phyloP scores from a whole-genome alignment of 23 red algal species.

The Cyanidium caldarium region DNA sequence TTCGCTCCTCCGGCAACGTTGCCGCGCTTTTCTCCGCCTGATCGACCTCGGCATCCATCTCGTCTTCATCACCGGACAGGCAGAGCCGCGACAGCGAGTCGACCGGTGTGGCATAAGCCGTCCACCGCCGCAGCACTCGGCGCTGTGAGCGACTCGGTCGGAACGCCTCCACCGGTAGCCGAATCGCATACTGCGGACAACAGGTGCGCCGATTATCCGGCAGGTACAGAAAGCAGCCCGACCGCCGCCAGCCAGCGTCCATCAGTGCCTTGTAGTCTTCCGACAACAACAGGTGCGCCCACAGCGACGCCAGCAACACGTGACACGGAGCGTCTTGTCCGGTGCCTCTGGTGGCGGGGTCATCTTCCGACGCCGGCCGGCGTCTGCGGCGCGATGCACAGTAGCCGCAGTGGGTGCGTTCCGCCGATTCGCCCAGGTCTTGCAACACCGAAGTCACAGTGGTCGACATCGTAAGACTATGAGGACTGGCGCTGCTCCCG shows the following conservation, averaged over 20 bases:
- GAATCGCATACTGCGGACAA: conserved; percentile 69
- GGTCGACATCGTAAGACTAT: too few relatives aligned
- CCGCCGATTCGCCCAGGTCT: too few relatives aligned
- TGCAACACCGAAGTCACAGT: too few relatives aligned
- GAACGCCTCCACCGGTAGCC: conserved; percentile 12
- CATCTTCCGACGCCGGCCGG: too few relatives aligned
- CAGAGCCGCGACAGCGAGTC: too few relatives aligned
- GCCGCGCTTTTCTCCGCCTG: background rate
- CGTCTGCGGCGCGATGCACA: too few relatives aligned
- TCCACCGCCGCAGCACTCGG: conserved; percentile 3
- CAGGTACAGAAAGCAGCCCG: conserved; percentile 56
- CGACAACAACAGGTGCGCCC: conserved; percentile 36
- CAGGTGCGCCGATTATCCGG: conserved; percentile 42
- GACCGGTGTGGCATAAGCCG: too few relatives aligned
- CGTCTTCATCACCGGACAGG: too few relatives aligned
- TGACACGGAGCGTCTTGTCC: background rate
- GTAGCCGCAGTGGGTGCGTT: too few relatives aligned
- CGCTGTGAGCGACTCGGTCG: conserved; percentile 1
- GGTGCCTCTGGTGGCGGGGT: background rate
- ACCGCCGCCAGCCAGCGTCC: conserved; percentile 66
- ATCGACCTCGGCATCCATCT: background rate
- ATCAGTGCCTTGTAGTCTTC: conserved; percentile 58
- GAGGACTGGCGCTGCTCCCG: too few relatives aligned
- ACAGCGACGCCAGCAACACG: background rate
- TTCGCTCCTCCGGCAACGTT: background rate